phyloP scores from a whole-genome alignment of 192 early-diverging fungal species.

The Entrophospora sp. region DNA sequence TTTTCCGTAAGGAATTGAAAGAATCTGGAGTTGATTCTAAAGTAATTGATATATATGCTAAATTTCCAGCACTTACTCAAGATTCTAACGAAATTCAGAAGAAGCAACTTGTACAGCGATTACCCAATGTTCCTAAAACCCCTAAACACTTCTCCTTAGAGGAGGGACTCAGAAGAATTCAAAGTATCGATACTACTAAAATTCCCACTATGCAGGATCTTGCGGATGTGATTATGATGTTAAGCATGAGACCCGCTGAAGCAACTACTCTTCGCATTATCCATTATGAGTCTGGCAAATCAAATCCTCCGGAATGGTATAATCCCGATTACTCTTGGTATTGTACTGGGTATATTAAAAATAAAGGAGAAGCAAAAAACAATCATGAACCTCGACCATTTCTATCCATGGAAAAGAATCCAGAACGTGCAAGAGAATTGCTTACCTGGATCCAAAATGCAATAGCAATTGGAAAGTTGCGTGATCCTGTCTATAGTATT shows the following conservation, averaged over 20 bases:
- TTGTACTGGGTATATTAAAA: constrained; percentile 9
- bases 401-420: too few species aligned
- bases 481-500: neutral
- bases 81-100: constrained; percentile 17
- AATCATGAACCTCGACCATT: constrained; percentile 7
- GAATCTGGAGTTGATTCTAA: neutral
- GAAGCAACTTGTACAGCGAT: neutral
- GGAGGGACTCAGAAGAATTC: neutral
- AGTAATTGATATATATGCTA: neutral
- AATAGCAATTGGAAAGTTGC: constrained; percentile 9
- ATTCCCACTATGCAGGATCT: too few species aligned
- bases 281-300: constrained; percentile 6
- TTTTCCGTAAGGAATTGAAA: constrained; percentile 7
- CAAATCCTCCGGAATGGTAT: constrained; percentile 5
- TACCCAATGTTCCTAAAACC: neutral
- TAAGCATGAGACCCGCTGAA: neutral
- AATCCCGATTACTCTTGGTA: too few species aligned
- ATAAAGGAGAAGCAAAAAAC: constrained; percentile 14
- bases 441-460: constrained; percentile 14
- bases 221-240: too few species aligned
- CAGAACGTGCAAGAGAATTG: constrained; percentile 9
- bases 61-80: neutral
- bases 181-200: neutral
- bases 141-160: neutral
- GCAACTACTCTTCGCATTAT: constrained; percentile 6